A percentile compares a stretch with the other conserved stretches of the same genome.
phyloP scores from a whole-genome alignment of 371 early-diverging fungal species.

The Neoconidiobolus thromboides region DNA sequence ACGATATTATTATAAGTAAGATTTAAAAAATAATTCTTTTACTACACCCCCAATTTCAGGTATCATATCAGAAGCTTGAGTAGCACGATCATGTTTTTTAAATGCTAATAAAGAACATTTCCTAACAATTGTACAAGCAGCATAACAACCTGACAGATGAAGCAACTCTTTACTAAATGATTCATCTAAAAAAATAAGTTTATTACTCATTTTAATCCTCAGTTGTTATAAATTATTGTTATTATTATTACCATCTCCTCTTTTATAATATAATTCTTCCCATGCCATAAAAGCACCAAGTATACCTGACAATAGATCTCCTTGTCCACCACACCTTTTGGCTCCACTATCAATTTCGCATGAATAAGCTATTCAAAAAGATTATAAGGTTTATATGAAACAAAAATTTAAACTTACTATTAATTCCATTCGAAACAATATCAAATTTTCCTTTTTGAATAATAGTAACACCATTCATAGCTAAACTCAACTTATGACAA shows the following conservation, averaged over 20 bases:
- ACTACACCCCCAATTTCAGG: conserved; percentile 34
- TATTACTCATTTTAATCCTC: too few species aligned
- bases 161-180: conserved; percentile 6
- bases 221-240: too few species aligned
- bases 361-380: background rate
- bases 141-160: conserved; percentile 45
- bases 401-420: conserved; percentile 18
- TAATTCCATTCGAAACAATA: conserved; percentile 52
- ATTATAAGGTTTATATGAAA: background rate
- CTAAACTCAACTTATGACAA: conserved; percentile 18
- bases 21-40: too few species aligned
- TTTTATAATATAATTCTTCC: conserved; percentile 31
- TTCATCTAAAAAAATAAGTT: too few species aligned
- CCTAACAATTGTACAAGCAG: conserved; percentile 62
- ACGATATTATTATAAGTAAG: too few species aligned
- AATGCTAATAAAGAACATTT: conserved; percentile 51
- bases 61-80: conserved; percentile 54
- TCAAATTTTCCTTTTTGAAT: conserved; percentile 76
- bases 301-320: conserved; percentile 86
- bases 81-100: conserved; percentile 41
- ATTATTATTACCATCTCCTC: too few species aligned
- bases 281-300: conserved; percentile 78
- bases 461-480: conserved; percentile 48
- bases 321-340: conserved; percentile 95
- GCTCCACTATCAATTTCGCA: conserved; percentile 25